Evolutionary conservation across 106 monocot genomes (phyloP).

Genomic region (Acorus calamus): DNA sequence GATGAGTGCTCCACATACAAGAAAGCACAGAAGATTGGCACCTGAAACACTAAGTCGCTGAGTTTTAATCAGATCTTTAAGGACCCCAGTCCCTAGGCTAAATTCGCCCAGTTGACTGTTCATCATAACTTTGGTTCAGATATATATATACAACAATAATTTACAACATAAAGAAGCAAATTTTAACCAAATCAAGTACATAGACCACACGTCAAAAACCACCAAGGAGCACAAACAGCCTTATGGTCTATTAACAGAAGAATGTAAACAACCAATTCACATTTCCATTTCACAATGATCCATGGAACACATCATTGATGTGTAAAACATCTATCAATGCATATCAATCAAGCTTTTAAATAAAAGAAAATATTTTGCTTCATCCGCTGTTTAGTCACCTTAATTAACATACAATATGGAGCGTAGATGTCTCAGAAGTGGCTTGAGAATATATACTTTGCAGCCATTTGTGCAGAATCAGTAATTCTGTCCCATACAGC

Average conservation of each 20-base stretch:
- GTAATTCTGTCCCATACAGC: too few species aligned
- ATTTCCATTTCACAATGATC: constrained; percentile 16
- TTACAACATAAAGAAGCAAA: constrained; percentile 16
- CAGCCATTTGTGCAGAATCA: background rate
- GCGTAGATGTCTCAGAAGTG: constrained; percentile 11
- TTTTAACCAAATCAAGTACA: constrained; percentile 16
- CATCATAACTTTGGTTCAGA: constrained; percentile 23
- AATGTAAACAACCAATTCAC: constrained; percentile 12
- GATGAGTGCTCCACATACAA: background rate
- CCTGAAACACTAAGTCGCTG: constrained; percentile 23
- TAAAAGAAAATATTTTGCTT: constrained; percentile 11
- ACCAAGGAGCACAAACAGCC: background rate
- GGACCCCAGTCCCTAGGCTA: constrained; percentile 11
- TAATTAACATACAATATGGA: constrained; percentile 22
- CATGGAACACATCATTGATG: constrained; percentile 8
- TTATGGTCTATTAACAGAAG: constrained; percentile 32
- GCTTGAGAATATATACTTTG: background rate
- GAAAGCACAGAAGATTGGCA: constrained; percentile 10
- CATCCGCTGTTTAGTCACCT: constrained; percentile 24
- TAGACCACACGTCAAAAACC: constrained; percentile 14
- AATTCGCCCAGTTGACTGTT: constrained; percentile 26
- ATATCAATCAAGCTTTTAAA: constrained; percentile 4
- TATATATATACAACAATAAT: constrained; percentile 19
- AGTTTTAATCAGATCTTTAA: constrained; percentile 22
- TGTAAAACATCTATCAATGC: constrained; percentile 13